phyloP scores from a whole-genome alignment of 202 grass and related monocot species.

The Brachypodium distachyon region DNA sequence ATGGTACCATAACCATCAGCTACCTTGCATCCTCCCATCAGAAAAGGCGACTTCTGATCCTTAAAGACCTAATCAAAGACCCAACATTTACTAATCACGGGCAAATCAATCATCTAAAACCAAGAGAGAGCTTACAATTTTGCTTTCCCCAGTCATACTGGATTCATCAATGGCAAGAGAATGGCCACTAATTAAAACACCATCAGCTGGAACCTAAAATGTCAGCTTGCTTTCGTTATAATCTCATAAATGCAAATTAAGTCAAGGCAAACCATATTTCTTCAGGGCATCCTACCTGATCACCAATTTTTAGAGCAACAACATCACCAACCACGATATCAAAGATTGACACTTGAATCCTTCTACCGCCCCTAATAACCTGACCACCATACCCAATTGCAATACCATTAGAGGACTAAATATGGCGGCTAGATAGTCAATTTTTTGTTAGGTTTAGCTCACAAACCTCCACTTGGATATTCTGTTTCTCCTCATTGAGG shows the following conservation, averaged over 20 bases:
- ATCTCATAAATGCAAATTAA: constrained; percentile 10
- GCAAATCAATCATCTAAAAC: constrained; percentile 15
- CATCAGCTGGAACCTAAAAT: constrained; percentile 76
- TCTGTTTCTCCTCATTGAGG: constrained; percentile 93
- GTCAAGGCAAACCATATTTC: constrained; percentile 6
- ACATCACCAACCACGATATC: constrained; percentile 93
- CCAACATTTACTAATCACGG: constrained; percentile 10
- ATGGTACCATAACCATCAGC: constrained; percentile 81
- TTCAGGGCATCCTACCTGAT: constrained; percentile 59
- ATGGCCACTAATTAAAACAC: constrained; percentile 61
- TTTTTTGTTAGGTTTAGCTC: constrained; percentile 11
- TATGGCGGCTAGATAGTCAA: background rate
- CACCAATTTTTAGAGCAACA: constrained; percentile 92
- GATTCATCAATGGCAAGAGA: constrained; percentile 90
- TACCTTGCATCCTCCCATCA: constrained; percentile 83
- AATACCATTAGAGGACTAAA: constrained; percentile 14
- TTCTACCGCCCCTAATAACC: constrained; percentile 88
- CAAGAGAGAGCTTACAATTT: constrained; percentile 48
- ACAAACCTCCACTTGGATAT: constrained; percentile 87
- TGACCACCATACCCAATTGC: constrained; percentile 14
- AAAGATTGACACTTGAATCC: constrained; percentile 80
- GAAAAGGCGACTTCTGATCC: constrained; percentile 70
- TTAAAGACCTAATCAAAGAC: constrained; percentile 50
- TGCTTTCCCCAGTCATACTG: constrained; percentile 91
- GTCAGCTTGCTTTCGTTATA: background rate